Base-by-base conservation (phyloP, 1,284 basidiomycete species). In the Paramarasmius palmivorus region DNA sequence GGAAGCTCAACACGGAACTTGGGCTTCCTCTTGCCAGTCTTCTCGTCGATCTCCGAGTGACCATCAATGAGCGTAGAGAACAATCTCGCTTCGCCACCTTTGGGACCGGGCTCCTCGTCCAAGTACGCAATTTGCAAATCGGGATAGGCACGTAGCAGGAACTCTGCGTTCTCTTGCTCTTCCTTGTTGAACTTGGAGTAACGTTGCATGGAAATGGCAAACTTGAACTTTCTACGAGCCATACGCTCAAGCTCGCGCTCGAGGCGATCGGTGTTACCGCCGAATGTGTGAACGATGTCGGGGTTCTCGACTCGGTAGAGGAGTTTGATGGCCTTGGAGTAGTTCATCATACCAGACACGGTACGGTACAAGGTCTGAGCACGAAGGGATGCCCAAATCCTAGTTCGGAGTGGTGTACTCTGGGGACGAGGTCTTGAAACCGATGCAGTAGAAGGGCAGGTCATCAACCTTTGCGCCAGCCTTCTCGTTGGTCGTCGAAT, bases 341-440 rank as follows among this genome's bases (percentile, higher is more conserved):
- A 99, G 79, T 99, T 99, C 97, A 99, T 99, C 90, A 99, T 98
- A 54, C 97, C 97, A n/a, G 97, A 99, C n/a, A 99, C 95, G 14
- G 97, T 99, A 60, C 97, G 91, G 74, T 99, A 99, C 34, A 99
- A 83, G 0, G 97, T 99, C 75, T 99, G 97, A 10, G 95, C 96
- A 56, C 97, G 92, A 23, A 99, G 83, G 15, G 96, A 99, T 1
- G 97, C 96, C 97, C 97, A 99, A 64, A 99, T 99, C 72, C 97
- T 92, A 0, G 97, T 99, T 63, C 96, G 94, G 41, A 99, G 86
- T n/a, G 17, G 96, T 99, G 73, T 98, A 99, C 71, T 99, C 97
- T 12, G 96, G 96, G 4, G 96, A 95, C 10, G 97, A 95, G 9
- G 92, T 97, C 79, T 98, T 99, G 88, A 99, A 99, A 65, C 97